A percentile compares a stretch with the other conserved stretches of the same genome.
These are phyloP conservation scores for Chrysoporthe puriensis DNA, from an alignment of 2,329 filamentous ascomycete genomes.

Conservation along the genomic window DNA sequence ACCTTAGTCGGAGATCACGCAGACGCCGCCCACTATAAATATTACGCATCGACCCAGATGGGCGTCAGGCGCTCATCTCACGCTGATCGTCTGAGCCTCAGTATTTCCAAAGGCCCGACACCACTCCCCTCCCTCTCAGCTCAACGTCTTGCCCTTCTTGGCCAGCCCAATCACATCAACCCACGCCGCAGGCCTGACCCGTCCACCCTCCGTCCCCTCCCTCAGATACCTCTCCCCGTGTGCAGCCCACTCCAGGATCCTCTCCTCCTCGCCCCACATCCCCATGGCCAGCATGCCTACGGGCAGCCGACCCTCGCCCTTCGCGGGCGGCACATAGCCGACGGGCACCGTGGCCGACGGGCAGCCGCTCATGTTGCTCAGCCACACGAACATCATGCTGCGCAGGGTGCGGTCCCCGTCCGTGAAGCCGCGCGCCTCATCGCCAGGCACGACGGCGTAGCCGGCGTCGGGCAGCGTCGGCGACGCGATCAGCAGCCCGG, in stretches of 20 bases:
- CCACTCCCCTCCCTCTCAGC: background rate
- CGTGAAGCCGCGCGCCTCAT: constrained; percentile 71
- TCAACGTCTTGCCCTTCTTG: constrained; percentile 31
- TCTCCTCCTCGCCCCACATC: constrained; percentile 70
- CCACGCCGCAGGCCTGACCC: constrained; percentile 58
- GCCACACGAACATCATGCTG: constrained; percentile 84
- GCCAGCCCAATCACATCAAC: constrained; percentile 56
- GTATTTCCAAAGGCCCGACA: background rate
- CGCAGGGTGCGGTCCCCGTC: constrained; percentile 75
- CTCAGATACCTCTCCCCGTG: constrained; percentile 62
- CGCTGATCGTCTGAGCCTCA: no score
- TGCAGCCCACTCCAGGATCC: constrained; percentile 61
- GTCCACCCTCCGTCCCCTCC: constrained; percentile 50
- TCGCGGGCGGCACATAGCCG: constrained; percentile 65
- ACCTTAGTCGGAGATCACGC: no score
- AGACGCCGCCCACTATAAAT: no score
- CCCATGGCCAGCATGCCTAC: constrained; percentile 66
- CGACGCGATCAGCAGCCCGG: constrained; percentile 76
- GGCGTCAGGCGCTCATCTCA: background rate
- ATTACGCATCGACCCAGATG: background rate
- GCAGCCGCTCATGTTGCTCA: constrained; percentile 81
- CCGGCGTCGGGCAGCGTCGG: constrained; percentile 78
- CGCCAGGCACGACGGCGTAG: constrained; percentile 65
- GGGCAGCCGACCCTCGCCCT: constrained; percentile 62
- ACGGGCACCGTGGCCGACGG: constrained; percentile 77